Evolutionary conservation across 192 early-diverging fungal genomes (phyloP).

Genomic region (Coemansia aciculifera): DNA sequence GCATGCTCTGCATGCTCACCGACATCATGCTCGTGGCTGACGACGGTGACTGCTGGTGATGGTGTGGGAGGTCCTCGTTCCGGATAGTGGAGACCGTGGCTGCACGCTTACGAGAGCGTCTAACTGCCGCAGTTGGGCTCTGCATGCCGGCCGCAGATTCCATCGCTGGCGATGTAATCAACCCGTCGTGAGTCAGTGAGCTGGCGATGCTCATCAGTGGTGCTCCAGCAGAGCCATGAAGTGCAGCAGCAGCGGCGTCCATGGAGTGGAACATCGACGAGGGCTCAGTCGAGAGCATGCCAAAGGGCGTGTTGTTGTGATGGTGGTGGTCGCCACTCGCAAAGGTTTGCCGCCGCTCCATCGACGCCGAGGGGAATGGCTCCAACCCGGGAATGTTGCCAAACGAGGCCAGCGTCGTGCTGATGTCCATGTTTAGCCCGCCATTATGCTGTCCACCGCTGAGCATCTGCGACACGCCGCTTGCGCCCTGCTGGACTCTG

Average conservation of each 20-base stretch:
- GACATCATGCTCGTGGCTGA: constrained; percentile 12
- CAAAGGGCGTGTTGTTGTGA: constrained; percentile 6
- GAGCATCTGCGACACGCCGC: constrained; percentile 36
- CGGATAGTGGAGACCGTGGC: constrained; percentile 42
- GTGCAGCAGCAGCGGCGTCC: constrained; percentile 9
- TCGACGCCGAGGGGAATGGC: constrained; percentile 25
- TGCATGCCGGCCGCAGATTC: constrained; percentile 8
- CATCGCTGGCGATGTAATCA: constrained; percentile 11
- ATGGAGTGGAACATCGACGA: constrained; percentile 14
- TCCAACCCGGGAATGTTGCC: constrained; percentile 39
- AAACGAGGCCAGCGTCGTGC: constrained; percentile 36
- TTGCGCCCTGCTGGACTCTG: constrained; percentile 21
- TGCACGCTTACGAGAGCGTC: constrained; percentile 48
- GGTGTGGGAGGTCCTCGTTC: constrained; percentile 16
- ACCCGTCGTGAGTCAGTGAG: constrained; percentile 1
- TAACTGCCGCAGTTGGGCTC: constrained; percentile 28
- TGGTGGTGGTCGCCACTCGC: constrained; percentile 6
- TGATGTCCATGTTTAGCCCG: constrained; percentile 35
- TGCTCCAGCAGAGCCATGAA: background rate
- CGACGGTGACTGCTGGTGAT: constrained; percentile 15
- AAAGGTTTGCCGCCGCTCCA: constrained; percentile 23
- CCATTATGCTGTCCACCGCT: constrained; percentile 11
- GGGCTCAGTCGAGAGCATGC: constrained; percentile 25
- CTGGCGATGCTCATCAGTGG: background rate
- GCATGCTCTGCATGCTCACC: constrained; percentile 12